These are phyloP conservation scores for Penicillium nordicum DNA, from an alignment of 2,329 filamentous ascomycete species.

Conservation along the genomic window DNA sequence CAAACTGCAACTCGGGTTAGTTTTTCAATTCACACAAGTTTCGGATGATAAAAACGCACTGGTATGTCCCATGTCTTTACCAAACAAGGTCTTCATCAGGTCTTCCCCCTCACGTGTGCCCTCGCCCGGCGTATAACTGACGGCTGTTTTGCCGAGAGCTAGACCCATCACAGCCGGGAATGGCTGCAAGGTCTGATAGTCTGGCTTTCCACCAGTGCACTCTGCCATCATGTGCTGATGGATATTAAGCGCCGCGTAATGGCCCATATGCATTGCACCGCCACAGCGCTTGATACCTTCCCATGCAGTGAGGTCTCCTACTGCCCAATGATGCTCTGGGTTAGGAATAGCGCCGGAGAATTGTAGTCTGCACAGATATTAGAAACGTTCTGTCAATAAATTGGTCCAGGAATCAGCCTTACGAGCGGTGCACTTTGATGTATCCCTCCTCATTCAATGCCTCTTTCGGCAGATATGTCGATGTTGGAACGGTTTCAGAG, in stretches of 20 bases:
- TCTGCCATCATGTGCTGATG: slow-evolving; percentile 58
- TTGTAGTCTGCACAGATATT: slow-evolving; percentile 45
- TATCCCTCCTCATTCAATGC: slow-evolving; percentile 63
- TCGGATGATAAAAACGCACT: slow-evolving; percentile 48
- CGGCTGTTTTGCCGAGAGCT: slow-evolving; percentile 66
- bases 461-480: slow-evolving; percentile 58
- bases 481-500: slow-evolving; percentile 60
- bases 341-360: slow-evolving; percentile 57
- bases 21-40: background rate
- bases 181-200: slow-evolving; percentile 51
- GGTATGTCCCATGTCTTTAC: slow-evolving; percentile 63
- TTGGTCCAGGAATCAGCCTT: background rate
- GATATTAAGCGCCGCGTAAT: slow-evolving; percentile 63
- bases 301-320: slow-evolving; percentile 69
- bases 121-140: slow-evolving; percentile 58
- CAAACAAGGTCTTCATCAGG: slow-evolving; percentile 62
- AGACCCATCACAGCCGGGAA: slow-evolving; percentile 67
- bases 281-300: slow-evolving; percentile 77
- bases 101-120: slow-evolving; percentile 62
- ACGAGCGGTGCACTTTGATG: slow-evolving; percentile 58
- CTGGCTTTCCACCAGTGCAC: slow-evolving; percentile 40
- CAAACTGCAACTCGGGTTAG: slow-evolving; percentile 44
- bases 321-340: slow-evolving; percentile 60
- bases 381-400: background rate
- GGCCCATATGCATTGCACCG: slow-evolving; percentile 70